Base-by-base conservation (phyloP, 768 basidiomycete species). In the Suillus sp. region DNA sequence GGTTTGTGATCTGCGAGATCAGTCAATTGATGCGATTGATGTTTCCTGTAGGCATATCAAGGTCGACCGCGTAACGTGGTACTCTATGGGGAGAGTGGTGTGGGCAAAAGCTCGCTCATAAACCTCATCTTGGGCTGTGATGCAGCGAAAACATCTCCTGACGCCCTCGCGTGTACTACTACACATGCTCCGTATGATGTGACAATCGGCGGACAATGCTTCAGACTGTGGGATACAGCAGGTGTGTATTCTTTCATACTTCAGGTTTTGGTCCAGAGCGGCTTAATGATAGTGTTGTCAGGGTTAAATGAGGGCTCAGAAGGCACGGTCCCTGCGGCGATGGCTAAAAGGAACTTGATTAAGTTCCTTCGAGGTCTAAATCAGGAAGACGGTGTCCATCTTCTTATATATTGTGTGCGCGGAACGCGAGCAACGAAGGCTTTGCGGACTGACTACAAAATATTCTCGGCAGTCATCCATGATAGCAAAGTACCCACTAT, bases 41-140 rank as follows among this genome's bases (percentile, higher is more conserved):
- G 18, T 42, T 9, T 30, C 20, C 18, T 34, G n/a, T n/a, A 27
- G 37, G 45, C 8, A 5, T 11, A 40, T 53, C 30, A 57, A 25
- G 60, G 65, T 16, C 65, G 59, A 34, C 48, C 53, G 40, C 62
- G 66, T 55, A 77, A 80, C 18, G 75, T 66, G n/a, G 79, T 74
- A n/a, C 70, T 71, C 30, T 75, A 83, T 9, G 78, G 73, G 5
- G 73, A 71, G 55, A 65, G 58, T 16, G 75, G 73, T 11, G 73
- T 72, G 10, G 73, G 78, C 11, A 83, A 83, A 67, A 81, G 80
- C 64, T 79, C 79, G 0, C 68, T 82, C 38, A 62, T 82, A 63
- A 82, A 82, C 64, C 68, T 80, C 70, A 64, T 83, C 30, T 62
- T 64, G 10, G 69, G 66, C 27, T 5, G 60, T 9, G 59, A 70